phyloP scores from a whole-genome alignment of 306 rosid genomes.

The Canavalia ensiformis region DNA sequence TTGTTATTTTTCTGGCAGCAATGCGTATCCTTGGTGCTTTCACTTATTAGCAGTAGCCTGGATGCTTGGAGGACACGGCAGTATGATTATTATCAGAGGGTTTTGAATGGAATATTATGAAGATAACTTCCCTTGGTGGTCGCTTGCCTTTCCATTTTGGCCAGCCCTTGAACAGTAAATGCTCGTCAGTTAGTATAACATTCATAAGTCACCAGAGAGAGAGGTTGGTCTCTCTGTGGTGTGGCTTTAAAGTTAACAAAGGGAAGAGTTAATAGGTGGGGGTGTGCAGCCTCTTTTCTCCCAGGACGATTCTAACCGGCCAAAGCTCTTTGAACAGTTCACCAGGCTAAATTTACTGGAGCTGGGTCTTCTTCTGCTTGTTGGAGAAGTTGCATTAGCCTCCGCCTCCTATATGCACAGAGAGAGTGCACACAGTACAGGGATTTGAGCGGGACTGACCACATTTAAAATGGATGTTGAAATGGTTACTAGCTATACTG shows the following conservation, averaged over 20 bases:
- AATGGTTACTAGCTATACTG: constrained; percentile 44
- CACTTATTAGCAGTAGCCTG: constrained; percentile 96
- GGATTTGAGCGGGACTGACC: constrained; percentile 51
- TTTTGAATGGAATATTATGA: constrained; percentile 95
- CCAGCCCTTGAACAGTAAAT: constrained; percentile 52
- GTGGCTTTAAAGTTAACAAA: constrained; percentile 52
- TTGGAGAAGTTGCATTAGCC: constrained; percentile 51
- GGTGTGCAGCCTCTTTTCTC: constrained; percentile 55
- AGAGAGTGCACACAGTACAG: constrained; percentile 56
- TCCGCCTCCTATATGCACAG: constrained; percentile 51
- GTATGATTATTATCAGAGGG: constrained; percentile 97
- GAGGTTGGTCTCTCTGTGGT: constrained; percentile 52
- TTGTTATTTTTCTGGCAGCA: constrained; percentile 65
- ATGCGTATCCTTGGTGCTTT: constrained; percentile 97
- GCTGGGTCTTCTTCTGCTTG: constrained; percentile 48
- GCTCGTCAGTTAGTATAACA: constrained; percentile 43
- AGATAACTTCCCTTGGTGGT: constrained; percentile 52
- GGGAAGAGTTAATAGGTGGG: constrained; percentile 50
- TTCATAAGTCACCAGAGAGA: constrained; percentile 32
- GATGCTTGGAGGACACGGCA: constrained; percentile 99
- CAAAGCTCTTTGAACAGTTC: constrained; percentile 35
- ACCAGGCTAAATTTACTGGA: constrained; percentile 49
- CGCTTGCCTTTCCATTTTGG: constrained; percentile 53
- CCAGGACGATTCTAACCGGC: constrained; percentile 55
- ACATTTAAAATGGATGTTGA: constrained; percentile 43